These are phyloP conservation scores for Xerocomellus intermedius DNA, from an alignment of 768 basidiomycete genomes.

Conservation along the genomic window DNA sequence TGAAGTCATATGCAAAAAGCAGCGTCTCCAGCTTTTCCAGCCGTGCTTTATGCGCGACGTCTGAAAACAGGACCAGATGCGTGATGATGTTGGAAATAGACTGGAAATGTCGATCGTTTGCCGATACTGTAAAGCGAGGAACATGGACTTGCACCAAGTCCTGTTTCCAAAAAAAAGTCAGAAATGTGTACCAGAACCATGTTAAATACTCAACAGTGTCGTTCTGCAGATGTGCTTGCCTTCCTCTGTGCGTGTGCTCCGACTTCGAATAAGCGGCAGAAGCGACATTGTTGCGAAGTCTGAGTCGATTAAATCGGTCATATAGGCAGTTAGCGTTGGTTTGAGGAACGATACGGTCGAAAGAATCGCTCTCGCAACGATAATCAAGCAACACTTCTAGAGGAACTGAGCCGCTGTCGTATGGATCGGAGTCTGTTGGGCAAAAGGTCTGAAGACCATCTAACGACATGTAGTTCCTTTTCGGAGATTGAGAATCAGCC, in stretches of 20 bases:
- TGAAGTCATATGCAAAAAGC: slow-evolving; percentile 86
- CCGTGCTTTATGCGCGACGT: slow-evolving; percentile 78
- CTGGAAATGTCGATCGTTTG: slow-evolving; percentile 77
- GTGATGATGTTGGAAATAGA: slow-evolving; percentile 86
- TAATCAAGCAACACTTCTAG: slow-evolving; percentile 87
- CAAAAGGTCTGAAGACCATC: slow-evolving; percentile 87
- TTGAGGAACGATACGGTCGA: slow-evolving; percentile 88
- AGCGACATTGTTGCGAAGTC: slow-evolving; percentile 71
- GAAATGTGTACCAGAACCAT: not conserved
- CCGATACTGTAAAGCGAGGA: slow-evolving; percentile 84
- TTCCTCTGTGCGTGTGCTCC: slow-evolving; percentile 25
- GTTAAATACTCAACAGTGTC: slow-evolving; percentile 51
- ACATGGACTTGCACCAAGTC: slow-evolving; percentile 81
- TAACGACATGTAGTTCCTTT: slow-evolving; percentile 74
- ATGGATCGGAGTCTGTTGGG: slow-evolving; percentile 48
- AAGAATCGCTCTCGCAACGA: slow-evolving; percentile 74
- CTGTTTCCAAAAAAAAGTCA: slow-evolving; percentile 37
- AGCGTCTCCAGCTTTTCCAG: slow-evolving; percentile 78
- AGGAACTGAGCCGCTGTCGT: slow-evolving; percentile 64
- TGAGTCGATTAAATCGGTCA: slow-evolving; percentile 92
- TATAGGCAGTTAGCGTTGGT: slow-evolving; percentile 83
- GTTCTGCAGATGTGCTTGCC: slow-evolving; percentile 52
- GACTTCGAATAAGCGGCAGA: slow-evolving; percentile 47
- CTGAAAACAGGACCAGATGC: slow-evolving; percentile 85
- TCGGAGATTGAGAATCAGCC: slow-evolving; percentile 2